These are phyloP conservation scores for Chlorophyllum brunneum DNA, from an alignment of 768 basidiomycete genomes.

Conservation along the genomic window DNA sequence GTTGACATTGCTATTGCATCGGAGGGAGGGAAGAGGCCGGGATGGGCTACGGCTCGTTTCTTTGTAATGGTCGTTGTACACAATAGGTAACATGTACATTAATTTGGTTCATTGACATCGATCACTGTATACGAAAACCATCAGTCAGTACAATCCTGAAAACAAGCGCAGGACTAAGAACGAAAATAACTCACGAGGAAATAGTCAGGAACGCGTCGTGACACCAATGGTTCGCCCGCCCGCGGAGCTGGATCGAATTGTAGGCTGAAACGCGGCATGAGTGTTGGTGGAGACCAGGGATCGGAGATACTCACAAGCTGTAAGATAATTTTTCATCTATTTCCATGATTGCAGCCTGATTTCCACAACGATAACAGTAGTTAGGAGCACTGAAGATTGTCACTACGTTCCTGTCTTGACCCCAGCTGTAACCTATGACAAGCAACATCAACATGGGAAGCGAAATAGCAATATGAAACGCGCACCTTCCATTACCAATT, in stretches of 20 bases:
- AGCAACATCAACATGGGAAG: not conserved
- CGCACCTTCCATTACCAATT: slow-evolving; percentile 95
- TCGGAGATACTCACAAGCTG: slow-evolving; percentile 65
- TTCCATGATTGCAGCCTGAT: slow-evolving; percentile 99
- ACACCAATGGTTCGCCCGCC: slow-evolving; percentile 97
- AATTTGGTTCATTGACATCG: slow-evolving; percentile 3
- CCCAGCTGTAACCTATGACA: slow-evolving; percentile 84
- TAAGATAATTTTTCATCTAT: slow-evolving; percentile 98
- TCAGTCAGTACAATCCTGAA: not conserved
- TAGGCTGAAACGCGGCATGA: slow-evolving; percentile 52
- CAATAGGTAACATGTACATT: slow-evolving; percentile 13
- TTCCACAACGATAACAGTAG: slow-evolving; percentile 99
- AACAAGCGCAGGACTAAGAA: not conserved
- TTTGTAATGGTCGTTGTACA: slow-evolving; percentile 11
- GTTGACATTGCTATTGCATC: not conserved
- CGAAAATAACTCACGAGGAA: slow-evolving; percentile 76
- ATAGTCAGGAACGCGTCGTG: slow-evolving; percentile 91
- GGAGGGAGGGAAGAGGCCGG: not conserved
- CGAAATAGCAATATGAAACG: slow-evolving; percentile 13
- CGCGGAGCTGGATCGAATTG: slow-evolving; percentile 99
- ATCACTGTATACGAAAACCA: slow-evolving; percentile 1
- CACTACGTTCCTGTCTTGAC: slow-evolving; percentile 98
- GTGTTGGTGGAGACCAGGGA: not conserved
- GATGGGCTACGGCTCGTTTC: slow-evolving; percentile 8
- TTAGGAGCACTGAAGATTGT: slow-evolving; percentile 99